phyloP scores from a whole-genome alignment of 495 filamentous ascomycete species.

The Lasiosphaeriaceae sp. region DNA sequence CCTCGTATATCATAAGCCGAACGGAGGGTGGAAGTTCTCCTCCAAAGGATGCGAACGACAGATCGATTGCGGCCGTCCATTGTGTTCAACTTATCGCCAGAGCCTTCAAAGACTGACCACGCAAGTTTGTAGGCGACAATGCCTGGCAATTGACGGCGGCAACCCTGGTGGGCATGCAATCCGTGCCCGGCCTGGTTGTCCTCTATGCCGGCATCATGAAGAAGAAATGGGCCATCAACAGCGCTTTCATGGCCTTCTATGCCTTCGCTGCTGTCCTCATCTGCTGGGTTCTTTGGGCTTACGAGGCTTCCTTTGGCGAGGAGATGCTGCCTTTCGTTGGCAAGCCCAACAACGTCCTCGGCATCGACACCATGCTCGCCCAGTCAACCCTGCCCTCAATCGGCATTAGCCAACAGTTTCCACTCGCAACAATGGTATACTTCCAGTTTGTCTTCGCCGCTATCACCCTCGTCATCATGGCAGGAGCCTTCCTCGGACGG shows the following conservation, averaged over 20 bases:
- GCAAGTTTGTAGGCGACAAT: constrained; percentile 41
- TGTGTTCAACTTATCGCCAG: too few species aligned
- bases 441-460: constrained; percentile 60
- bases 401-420: constrained; percentile 37
- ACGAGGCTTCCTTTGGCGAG: constrained; percentile 51
- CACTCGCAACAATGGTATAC: constrained; percentile 54
- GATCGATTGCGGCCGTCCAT: too few species aligned
- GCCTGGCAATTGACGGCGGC: constrained; percentile 56
- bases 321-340: constrained; percentile 52
- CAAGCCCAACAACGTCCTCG: constrained; percentile 45
- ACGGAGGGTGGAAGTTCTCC: too few species aligned
- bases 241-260: constrained; percentile 56
- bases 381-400: constrained; percentile 46
- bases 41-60: too few species aligned
- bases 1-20: too few species aligned
- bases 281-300: constrained; percentile 56
- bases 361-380: constrained; percentile 42
- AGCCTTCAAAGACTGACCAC: background rate
- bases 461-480: constrained; percentile 52
- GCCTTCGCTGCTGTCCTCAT: constrained; percentile 51
- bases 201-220: constrained; percentile 55
- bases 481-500: constrained; percentile 47
- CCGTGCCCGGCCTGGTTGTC: constrained; percentile 52
- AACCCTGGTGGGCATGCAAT: constrained; percentile 51
- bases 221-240: constrained; percentile 57